phyloP scores from a whole-genome alignment of 495 filamentous ascomycete genomes.

The Parmelia sp. region DNA sequence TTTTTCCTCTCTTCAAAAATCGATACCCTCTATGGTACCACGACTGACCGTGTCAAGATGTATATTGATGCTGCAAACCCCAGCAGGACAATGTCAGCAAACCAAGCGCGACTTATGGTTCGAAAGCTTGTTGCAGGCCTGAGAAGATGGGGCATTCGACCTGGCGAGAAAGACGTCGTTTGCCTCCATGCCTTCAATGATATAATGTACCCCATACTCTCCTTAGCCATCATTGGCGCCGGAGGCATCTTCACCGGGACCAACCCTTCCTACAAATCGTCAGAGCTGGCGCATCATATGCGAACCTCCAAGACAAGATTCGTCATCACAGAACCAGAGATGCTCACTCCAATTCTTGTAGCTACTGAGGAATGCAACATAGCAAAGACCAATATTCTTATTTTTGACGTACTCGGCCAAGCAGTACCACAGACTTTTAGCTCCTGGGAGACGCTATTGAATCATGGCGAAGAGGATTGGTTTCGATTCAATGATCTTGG shows the following conservation, averaged over 20 bases:
- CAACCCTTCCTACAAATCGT: constrained; percentile 36
- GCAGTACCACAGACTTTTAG: constrained; percentile 30
- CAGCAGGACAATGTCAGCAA: constrained; percentile 43
- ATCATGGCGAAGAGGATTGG: constrained; percentile 46
- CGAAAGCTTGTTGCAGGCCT: constrained; percentile 46
- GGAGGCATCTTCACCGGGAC: constrained; percentile 34
- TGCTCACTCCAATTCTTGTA: constrained; percentile 37
- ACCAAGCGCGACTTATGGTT: constrained; percentile 42
- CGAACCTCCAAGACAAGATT: constrained; percentile 33
- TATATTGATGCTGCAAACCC: constrained; percentile 48
- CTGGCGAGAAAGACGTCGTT: constrained; percentile 42
- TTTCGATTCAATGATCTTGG: constrained; percentile 41
- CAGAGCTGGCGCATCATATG: constrained; percentile 37
- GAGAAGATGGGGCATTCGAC: constrained; percentile 41
- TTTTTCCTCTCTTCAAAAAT: no score
- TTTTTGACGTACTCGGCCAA: constrained; percentile 39
- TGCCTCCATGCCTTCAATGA: constrained; percentile 55
- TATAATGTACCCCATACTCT: constrained; percentile 31
- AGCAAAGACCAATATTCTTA: constrained; percentile 34
- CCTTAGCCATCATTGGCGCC: constrained; percentile 32
- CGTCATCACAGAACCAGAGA: constrained; percentile 43
- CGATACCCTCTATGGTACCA: no score
- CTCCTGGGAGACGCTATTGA: constrained; percentile 44
- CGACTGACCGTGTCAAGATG: constrained; percentile 31
- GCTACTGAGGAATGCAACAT: constrained; percentile 42